Conservation (phyloP, 768 basidiomycete species). For the Rhizopogon vinicolor region DNA sequence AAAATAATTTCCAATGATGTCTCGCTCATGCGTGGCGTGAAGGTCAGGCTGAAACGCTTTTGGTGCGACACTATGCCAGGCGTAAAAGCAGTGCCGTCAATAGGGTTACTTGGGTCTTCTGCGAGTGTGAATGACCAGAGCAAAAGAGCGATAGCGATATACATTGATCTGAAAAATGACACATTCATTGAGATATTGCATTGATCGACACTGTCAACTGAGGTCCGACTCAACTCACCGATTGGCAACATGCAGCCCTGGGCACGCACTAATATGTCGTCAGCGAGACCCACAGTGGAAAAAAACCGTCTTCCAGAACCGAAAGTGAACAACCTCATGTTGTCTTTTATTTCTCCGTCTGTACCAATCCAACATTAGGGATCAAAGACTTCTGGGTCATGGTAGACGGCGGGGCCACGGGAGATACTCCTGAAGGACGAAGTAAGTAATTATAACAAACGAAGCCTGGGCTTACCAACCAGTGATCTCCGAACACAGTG, state of each 20-base stretch:
- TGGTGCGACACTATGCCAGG: conserved; percentile 63
- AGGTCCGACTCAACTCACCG: conserved; percentile 14
- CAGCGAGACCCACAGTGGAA: neutral
- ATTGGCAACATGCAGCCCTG: conserved; percentile 45
- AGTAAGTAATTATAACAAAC: neutral
- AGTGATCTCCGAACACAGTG: conserved; percentile 27
- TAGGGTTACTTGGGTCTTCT: conserved; percentile 44
- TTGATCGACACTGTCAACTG: neutral
- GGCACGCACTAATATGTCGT: conserved; percentile 39
- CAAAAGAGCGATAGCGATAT: conserved; percentile 55
- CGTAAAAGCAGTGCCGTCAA: conserved; percentile 59
- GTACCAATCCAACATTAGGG: conserved; percentile 49
- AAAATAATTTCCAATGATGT: conserved; percentile 2
- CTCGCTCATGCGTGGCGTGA: conserved; percentile 40
- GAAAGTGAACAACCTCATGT: conserved; percentile 41
- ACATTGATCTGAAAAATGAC: conserved; percentile 44
- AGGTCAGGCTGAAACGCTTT: conserved; percentile 50
- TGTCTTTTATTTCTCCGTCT: conserved; percentile 38
- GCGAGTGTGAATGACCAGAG: conserved; percentile 60
- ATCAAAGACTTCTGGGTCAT: conserved; percentile 48
- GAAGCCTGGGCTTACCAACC: conserved; percentile 10
- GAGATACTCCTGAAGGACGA: conserved; percentile 35
- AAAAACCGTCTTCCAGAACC: conserved; percentile 45
- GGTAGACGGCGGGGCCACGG: conserved; percentile 45
- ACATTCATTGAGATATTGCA: neutral